Evolutionary conservation across 306 rosid species (phyloP).

Genomic region (Inga laurina): DNA sequence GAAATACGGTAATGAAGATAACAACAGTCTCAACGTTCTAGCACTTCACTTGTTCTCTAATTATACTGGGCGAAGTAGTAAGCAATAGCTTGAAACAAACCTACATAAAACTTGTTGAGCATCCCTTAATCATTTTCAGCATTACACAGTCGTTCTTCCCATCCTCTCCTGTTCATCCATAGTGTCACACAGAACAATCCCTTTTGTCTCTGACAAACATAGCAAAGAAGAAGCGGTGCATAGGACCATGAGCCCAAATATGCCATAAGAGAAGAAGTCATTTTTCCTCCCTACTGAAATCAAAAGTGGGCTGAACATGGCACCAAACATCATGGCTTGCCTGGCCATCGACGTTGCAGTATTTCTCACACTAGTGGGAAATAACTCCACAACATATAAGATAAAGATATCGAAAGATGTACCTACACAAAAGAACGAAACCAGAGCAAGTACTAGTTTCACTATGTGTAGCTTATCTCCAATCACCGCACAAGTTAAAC

Average conservation of each 20-base stretch:
- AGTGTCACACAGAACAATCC: constrained; percentile 5
- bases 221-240: constrained; percentile 6
- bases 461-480: neutral
- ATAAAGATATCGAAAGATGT: constrained; percentile 32
- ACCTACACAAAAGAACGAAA: constrained; percentile 18
- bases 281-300: constrained; percentile 38
- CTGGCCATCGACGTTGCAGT: constrained; percentile 28
- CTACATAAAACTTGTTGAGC: neutral
- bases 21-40: no score
- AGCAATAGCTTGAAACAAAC: no score
- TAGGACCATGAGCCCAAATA: constrained; percentile 30
- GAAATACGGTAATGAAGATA: no score
- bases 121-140: neutral
- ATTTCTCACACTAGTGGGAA: constrained; percentile 39
- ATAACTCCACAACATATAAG: constrained; percentile 41
- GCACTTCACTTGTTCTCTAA: no score
- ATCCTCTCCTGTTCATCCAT: constrained; percentile 39
- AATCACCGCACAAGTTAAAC: neutral
- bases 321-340: constrained; percentile 37
- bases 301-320: constrained; percentile 30
- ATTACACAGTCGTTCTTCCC: neutral
- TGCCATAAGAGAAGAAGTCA: constrained; percentile 21
- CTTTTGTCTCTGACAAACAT: constrained; percentile 35
- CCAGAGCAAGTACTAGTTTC: constrained; percentile 24
- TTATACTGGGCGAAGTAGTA: no score